Conservation (phyloP, 1,139 yeast species). For the Geotrichum restrictum region DNA sequence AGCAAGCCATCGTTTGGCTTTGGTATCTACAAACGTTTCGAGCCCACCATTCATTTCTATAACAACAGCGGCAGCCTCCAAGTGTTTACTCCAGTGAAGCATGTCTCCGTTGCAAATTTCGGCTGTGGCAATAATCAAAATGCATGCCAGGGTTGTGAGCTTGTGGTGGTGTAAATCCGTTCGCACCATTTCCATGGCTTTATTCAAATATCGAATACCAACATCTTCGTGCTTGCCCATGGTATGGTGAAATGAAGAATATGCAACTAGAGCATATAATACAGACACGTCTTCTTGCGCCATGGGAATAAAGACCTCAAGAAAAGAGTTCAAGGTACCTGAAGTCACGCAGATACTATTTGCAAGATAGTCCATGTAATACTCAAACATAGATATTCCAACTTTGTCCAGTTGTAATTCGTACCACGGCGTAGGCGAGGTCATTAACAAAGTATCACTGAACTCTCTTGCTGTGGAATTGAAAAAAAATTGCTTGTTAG, state of each 20-base stretch:
- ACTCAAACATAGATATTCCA: slow-evolving; percentile 55
- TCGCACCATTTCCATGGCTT: slow-evolving; percentile 32
- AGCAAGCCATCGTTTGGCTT: slow-evolving; percentile 66
- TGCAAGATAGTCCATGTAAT: slow-evolving; percentile 60
- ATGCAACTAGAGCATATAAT: slow-evolving; percentile 64
- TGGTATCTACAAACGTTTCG: slow-evolving; percentile 47
- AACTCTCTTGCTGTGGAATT: not conserved
- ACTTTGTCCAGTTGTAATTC: slow-evolving; percentile 40
- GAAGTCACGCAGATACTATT: slow-evolving; percentile 57
- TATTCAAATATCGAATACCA: slow-evolving; percentile 35
- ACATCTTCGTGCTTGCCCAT: slow-evolving; percentile 41
- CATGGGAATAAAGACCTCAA: slow-evolving; percentile 69
- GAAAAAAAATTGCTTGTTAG: not conserved
- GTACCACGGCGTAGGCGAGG: slow-evolving; percentile 22
- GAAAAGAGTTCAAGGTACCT: slow-evolving; percentile 57
- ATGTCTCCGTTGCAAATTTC: slow-evolving; percentile 77
- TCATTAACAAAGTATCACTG: not conserved
- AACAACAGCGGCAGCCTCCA: slow-evolving; percentile 61
- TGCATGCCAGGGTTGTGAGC: slow-evolving; percentile 54
- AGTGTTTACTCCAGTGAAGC: slow-evolving; percentile 58
- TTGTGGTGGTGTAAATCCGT: slow-evolving; percentile 25
- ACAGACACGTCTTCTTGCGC: slow-evolving; percentile 68
- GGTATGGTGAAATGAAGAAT: slow-evolving; percentile 70
- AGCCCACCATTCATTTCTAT: slow-evolving; percentile 58
- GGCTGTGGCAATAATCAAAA: slow-evolving; percentile 64